These are phyloP conservation scores for Camellia sinensis DNA, from an alignment of 148 eudicot species.

Conservation along the genomic window DNA sequence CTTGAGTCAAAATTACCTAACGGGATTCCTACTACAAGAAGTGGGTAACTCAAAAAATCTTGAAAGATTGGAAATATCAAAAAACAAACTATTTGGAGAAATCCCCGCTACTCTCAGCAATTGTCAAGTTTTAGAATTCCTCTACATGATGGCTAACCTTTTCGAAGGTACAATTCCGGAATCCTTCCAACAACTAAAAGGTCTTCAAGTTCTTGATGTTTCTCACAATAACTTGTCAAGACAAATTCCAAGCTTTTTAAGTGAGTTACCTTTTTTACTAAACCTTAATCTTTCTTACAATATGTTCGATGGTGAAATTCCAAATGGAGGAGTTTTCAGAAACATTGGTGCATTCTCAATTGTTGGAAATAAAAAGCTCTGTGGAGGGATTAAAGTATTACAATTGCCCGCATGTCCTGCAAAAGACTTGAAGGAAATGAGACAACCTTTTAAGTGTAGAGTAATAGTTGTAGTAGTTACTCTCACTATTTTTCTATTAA, in stretches of 20 bases:
- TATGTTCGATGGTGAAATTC: constrained; percentile 2
- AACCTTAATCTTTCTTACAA: background rate
- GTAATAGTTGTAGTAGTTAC: background rate
- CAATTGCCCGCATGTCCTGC: constrained; percentile 5
- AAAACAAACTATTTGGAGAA: background rate
- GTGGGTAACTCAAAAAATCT: constrained; percentile 11
- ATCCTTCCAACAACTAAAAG: background rate
- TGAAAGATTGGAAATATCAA: background rate
- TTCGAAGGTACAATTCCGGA: background rate
- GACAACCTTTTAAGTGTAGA: background rate
- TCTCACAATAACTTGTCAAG: constrained; percentile 11
- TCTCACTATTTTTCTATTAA: background rate
- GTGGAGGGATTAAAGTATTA: constrained; percentile 18
- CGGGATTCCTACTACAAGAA: background rate
- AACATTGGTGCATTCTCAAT: constrained; percentile 1
- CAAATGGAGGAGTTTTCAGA: background rate
- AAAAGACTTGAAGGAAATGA: background rate
- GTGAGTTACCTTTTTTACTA: background rate
- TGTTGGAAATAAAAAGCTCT: constrained; percentile 7
- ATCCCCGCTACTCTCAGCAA: background rate
- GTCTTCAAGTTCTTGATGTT: background rate
- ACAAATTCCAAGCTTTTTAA: background rate
- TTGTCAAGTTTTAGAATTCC: background rate
- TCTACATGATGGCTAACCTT: background rate
- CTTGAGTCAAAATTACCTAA: background rate